Evolutionary conservation across 2,329 filamentous ascomycete species (phyloP).

Genomic region (Ophiostoma sp.): DNA sequence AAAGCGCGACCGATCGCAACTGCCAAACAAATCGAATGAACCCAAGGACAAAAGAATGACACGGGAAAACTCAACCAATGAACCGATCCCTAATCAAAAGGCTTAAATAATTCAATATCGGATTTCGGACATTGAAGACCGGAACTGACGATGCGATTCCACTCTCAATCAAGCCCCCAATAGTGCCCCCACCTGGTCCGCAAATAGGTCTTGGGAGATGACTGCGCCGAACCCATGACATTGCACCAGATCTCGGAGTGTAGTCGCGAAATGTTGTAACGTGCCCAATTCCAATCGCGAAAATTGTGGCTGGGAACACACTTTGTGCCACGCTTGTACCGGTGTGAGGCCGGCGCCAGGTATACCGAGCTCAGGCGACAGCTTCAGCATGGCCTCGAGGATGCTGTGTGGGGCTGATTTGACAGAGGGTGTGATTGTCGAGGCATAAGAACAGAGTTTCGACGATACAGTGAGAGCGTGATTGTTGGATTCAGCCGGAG

Average conservation of each 20-base stretch:
- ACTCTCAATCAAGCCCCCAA: neutral
- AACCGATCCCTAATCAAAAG: neutral
- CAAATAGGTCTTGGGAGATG: constrained; percentile 8
- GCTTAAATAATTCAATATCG: neutral
- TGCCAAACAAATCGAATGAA: neutral
- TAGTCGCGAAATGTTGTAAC: constrained; percentile 7
- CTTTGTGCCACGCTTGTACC: constrained; percentile 25
- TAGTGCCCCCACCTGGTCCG: neutral
- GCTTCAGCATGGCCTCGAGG: constrained; percentile 20
- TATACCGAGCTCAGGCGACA: constrained; percentile 14
- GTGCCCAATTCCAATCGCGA: neutral
- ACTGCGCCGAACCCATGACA: constrained; percentile 25
- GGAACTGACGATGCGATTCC: no score
- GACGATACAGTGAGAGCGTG: constrained; percentile 23
- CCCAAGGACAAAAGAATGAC: neutral
- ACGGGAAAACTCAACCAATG: neutral
- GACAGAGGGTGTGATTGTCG: neutral
- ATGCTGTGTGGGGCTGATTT: neutral
- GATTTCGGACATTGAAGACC: neutral
- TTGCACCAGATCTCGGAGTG: constrained; percentile 15
- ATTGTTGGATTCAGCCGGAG: constrained; percentile 2
- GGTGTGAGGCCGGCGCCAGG: constrained; percentile 23
- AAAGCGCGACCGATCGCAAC: neutral
- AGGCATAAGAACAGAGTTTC: neutral
- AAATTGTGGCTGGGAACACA: constrained; percentile 23